Conservation (phyloP, 2,329 filamentous ascomycete species). For the Fusarium chlamydosporum region DNA sequence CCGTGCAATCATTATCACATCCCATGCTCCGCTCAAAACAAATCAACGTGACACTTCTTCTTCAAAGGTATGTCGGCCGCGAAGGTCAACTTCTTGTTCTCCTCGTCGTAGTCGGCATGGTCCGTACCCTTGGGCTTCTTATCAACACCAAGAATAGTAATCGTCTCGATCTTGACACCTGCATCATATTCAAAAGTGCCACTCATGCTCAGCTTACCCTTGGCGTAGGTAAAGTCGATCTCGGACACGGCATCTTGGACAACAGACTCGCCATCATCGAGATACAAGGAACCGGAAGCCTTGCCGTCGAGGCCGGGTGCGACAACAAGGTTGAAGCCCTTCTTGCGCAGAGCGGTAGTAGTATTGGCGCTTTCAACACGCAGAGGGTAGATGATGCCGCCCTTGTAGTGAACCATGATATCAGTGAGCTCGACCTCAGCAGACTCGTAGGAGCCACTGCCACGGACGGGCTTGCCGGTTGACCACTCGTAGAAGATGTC, state of each 20-base stretch:
- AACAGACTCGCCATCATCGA: slow-evolving; percentile 80
- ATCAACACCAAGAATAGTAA: slow-evolving; percentile 63
- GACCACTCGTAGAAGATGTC: slow-evolving; percentile 66
- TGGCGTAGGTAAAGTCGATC: slow-evolving; percentile 72
- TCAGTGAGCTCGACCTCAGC: slow-evolving; percentile 59
- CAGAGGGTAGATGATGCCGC: slow-evolving; percentile 73
- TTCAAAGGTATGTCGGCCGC: slow-evolving; percentile 44
- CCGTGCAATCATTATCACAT: background rate
- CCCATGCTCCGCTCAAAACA: background rate
- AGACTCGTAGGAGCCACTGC: slow-evolving; percentile 46
- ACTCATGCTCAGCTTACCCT: slow-evolving; percentile 63
- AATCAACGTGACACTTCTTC: slow-evolving; percentile 16
- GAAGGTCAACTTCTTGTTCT: slow-evolving; percentile 47
- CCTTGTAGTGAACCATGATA: slow-evolving; percentile 76
- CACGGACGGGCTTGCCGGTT: slow-evolving; percentile 62
- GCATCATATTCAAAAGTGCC: slow-evolving; percentile 69
- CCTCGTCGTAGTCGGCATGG: slow-evolving; percentile 41
- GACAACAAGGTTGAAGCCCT: slow-evolving; percentile 78
- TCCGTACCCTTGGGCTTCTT: slow-evolving; percentile 27
- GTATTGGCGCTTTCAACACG: slow-evolving; percentile 70
- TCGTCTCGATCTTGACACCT: slow-evolving; percentile 59
- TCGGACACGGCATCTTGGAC: slow-evolving; percentile 68
- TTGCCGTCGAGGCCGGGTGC: slow-evolving; percentile 73
- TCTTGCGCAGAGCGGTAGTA: slow-evolving; percentile 71
- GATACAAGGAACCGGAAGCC: slow-evolving; percentile 75